Evolutionary conservation across 2,329 filamentous ascomycete genomes (phyloP), one percentile per base, ranked within the genome.

Genomic region (Pseudogymnoascus verrucosus): DNA sequence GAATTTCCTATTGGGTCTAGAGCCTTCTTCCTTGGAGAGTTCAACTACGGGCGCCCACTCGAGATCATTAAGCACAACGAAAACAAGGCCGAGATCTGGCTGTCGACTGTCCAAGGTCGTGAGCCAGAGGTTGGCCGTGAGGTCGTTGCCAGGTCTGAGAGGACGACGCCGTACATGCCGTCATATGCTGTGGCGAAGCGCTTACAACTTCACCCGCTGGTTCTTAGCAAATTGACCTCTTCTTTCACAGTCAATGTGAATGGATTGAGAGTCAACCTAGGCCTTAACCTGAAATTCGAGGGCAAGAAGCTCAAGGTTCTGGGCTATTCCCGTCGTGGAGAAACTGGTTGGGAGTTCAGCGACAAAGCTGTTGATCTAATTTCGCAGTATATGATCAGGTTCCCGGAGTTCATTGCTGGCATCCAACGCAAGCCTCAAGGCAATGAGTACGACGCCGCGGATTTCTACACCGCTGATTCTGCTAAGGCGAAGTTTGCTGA

Each of bases 221-320:
- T 95, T 1, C 80, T 99, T 34, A 96, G 93, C 76, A 99, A 96
- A 80, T 90, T 99, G 71, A 98, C 95, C 0, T 96, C 95, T 1
- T 93, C 93, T 0, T 98, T 96, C 75, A 89, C 88, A 63, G 90
- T 99, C 64, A 85, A 86, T 16, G 86, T 93, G 3, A 91, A 91
- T 64, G 91, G 90, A 26, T 80, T 92, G 64, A 89, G 90, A 70
- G 82, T 96, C 66, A 99, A 99, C 71, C 79, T 99, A 23, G 95
- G 95, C 0, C 81, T 99, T 66, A 99, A 99, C 72, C 82, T 99
- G 68, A 99, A 99, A 75, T 99, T 99, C 65, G 95, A 99, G 74
- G 91, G 86, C 2, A 93, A 91, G 77, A 96, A 97, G 76, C 83
- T 93, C 69, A 99, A 99, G 78, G 95, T 99, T 5, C 78, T 99